Evolutionary conservation across 2,329 filamentous ascomycete genomes (phyloP).

Genomic region (Neocatenulostroma microsporum): DNA sequence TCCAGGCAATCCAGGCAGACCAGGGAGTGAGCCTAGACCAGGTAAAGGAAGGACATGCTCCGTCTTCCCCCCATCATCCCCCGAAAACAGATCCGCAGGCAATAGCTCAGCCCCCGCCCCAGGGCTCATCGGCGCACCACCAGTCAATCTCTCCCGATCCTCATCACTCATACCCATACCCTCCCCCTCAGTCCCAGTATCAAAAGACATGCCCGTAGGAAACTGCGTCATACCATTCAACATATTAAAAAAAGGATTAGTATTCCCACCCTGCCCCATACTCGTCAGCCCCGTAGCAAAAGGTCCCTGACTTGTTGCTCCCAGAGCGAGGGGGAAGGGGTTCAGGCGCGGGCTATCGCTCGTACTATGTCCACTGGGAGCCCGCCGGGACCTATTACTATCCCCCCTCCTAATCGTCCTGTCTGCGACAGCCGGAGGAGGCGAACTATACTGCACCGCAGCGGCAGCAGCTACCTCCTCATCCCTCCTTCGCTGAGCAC

Average conservation of each 20-base stretch:
- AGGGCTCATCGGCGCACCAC: constrained; percentile 66
- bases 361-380: constrained; percentile 27
- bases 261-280: constrained; percentile 1
- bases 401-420: constrained; percentile 23
- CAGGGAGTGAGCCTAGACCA: constrained; percentile 30
- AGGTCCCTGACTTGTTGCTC: constrained; percentile 12
- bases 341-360: constrained; percentile 24
- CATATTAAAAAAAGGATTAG: constrained; percentile 49
- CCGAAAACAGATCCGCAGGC: constrained; percentile 54
- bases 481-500: constrained; percentile 24
- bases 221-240: constrained; percentile 51
- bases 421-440: constrained; percentile 12
- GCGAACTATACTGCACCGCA: constrained; percentile 13
- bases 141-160: constrained; percentile 53
- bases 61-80: too few species aligned
- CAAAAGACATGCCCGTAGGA: neutral
- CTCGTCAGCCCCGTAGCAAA: constrained; percentile 33
- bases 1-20: constrained; percentile 34
- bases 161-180: constrained; percentile 50
- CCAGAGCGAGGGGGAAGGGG: constrained; percentile 16
- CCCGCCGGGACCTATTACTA: constrained; percentile 35
- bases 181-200: too few species aligned
- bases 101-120: constrained; percentile 63
- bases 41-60: constrained; percentile 21
- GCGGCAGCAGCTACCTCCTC: constrained; percentile 15